Conservation (phyloP, 108 stramenopile genomes). For the Skeletonema potamos region DNA sequence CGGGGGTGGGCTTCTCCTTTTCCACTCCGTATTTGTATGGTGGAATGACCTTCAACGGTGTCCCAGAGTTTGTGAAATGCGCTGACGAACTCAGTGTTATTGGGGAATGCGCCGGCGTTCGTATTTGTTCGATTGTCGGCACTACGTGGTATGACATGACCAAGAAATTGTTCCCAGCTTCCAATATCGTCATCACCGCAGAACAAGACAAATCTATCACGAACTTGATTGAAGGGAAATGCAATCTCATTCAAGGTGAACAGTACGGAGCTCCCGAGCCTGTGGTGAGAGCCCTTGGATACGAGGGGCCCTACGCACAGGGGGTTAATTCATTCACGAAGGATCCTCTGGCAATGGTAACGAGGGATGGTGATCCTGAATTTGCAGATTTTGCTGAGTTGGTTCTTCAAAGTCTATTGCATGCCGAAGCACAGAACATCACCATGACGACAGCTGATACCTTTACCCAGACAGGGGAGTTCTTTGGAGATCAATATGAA, state of each 20-base stretch:
- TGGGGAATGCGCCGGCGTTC: slow-evolving; percentile 22
- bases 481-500: slow-evolving; percentile 15
- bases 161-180: slow-evolving; percentile 26
- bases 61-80: slow-evolving; percentile 37
- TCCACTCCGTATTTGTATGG: neutral
- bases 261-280: slow-evolving; percentile 11
- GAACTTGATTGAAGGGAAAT: neutral
- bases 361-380: slow-evolving; percentile 11
- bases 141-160: slow-evolving; percentile 17
- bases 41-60: neutral
- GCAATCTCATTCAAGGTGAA: slow-evolving; percentile 10
- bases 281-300: slow-evolving; percentile 8
- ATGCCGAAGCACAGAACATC: slow-evolving; percentile 29
- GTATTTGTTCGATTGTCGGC: slow-evolving; percentile 36
- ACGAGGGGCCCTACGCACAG: neutral
- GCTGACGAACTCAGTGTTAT: slow-evolving; percentile 29
- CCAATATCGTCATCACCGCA: slow-evolving; percentile 3
- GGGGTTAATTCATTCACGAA: neutral
- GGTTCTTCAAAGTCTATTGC: slow-evolving; percentile 21
- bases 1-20: slow-evolving; percentile 3
- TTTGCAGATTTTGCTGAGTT: slow-evolving; percentile 30
- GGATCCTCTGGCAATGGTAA: slow-evolving; percentile 20
- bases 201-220: too few species aligned
- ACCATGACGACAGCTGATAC: slow-evolving; percentile 2
- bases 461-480: neutral